A percentile compares a stretch with the other conserved stretches of the same genome.
phyloP scores from a whole-genome alignment of 2,329 filamentous ascomycete species.

The Penicillium sp. region DNA sequence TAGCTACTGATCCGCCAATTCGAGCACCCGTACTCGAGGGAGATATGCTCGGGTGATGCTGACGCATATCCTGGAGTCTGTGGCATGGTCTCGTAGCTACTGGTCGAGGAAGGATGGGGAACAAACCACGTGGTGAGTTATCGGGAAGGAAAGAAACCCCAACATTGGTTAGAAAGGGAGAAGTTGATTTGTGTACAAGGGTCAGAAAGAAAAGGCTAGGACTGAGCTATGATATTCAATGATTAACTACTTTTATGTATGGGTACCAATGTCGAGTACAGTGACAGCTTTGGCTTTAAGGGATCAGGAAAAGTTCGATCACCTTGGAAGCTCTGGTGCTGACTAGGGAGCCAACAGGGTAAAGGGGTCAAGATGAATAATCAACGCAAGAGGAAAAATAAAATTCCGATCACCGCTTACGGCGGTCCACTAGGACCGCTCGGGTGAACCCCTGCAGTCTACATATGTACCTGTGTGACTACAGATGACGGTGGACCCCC shows the following conservation, averaged over 20 bases:
- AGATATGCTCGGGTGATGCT: background rate
- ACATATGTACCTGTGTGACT: too few relatives aligned
- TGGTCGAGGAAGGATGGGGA: conserved; percentile 10
- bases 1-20: conserved; percentile 23
- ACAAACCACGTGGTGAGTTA: background rate
- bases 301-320: conserved; percentile 10
- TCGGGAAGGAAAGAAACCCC: conserved; percentile 3
- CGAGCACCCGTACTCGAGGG: conserved; percentile 21
- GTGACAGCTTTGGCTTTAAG: conserved; percentile 7
- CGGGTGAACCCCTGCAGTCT: too few relatives aligned
- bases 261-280: conserved; percentile 8
- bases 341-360: too few relatives aligned
- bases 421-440: too few relatives aligned
- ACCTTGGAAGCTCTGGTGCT: background rate
- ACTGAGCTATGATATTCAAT: conserved; percentile 11
- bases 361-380: too few relatives aligned
- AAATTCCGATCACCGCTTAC: too few relatives aligned
- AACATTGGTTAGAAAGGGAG: conserved; percentile 10
- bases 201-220: conserved; percentile 12
- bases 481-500: too few relatives aligned
- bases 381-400: too few relatives aligned
- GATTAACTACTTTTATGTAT: conserved; percentile 11
- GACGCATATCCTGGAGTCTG: conserved; percentile 6
- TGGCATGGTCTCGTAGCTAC: conserved; percentile 18
- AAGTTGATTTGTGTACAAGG: conserved; percentile 13